Percentiles rank a stretch among this genome's conserved stretches.
These are phyloP conservation scores for Aureobasidium sp. DNA, from an alignment of 2,329 filamentous ascomycete species.

Conservation along the genomic window DNA sequence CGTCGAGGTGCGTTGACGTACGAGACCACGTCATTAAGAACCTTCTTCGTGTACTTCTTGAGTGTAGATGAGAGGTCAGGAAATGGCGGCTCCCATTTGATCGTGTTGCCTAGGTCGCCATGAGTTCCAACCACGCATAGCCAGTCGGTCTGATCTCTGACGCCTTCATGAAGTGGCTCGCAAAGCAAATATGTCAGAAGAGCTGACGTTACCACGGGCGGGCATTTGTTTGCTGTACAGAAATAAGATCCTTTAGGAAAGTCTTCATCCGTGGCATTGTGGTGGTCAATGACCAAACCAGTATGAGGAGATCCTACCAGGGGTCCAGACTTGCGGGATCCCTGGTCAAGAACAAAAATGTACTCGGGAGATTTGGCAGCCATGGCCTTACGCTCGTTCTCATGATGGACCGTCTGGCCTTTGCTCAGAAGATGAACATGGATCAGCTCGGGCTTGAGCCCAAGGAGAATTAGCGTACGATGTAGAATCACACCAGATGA, in stretches of 20 bases:
- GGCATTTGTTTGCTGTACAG: constrained; percentile 56
- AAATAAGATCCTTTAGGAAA: constrained; percentile 51
- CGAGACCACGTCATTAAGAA: constrained; percentile 55
- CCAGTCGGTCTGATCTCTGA: constrained; percentile 49
- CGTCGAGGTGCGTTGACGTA: constrained; percentile 59
- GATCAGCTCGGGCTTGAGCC: constrained; percentile 47
- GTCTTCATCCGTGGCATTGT: constrained; percentile 48
- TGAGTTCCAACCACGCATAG: constrained; percentile 59
- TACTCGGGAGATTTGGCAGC: constrained; percentile 44
- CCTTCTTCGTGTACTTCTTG: constrained; percentile 55
- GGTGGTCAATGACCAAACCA: constrained; percentile 59
- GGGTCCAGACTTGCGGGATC: constrained; percentile 49
- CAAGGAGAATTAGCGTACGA: constrained; percentile 52
- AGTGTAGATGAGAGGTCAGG: constrained; percentile 57
- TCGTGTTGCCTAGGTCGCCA: constrained; percentile 56
- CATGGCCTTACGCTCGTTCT: constrained; percentile 47
- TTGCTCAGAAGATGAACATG: constrained; percentile 54
- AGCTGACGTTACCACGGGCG: constrained; percentile 58
- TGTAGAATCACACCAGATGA: constrained; percentile 57
- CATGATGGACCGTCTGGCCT: constrained; percentile 51
- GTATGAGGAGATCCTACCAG: constrained; percentile 45
- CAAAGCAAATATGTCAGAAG: constrained; percentile 60
- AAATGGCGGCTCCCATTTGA: constrained; percentile 61
- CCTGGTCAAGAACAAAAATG: constrained; percentile 60
- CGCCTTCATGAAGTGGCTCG: constrained; percentile 45